phyloP scores from a whole-genome alignment of 2,329 filamentous ascomycete species.

The Anthostomella pinea region DNA sequence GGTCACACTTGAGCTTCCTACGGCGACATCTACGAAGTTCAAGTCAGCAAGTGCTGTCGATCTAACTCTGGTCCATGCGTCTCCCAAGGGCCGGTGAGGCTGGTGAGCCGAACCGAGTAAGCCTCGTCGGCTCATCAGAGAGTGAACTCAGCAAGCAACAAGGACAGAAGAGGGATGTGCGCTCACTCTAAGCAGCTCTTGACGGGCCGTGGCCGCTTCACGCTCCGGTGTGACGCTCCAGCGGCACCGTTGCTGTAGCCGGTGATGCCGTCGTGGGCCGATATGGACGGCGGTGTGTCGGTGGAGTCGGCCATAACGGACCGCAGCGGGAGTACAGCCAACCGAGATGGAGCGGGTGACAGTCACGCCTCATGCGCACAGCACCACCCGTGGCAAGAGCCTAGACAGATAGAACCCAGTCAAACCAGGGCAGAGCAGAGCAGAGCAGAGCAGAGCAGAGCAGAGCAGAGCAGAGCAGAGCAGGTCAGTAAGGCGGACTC shows the following conservation, averaged over 20 bases:
- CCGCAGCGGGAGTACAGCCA: slow-evolving; percentile 4
- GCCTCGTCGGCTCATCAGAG: too few relatives aligned
- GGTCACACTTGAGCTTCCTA: slow-evolving; percentile 58
- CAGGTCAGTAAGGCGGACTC: too few relatives aligned
- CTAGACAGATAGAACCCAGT: too few relatives aligned
- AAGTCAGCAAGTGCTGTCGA: slow-evolving; percentile 1
- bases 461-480: too few relatives aligned
- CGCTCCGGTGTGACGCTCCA: slow-evolving; percentile 14
- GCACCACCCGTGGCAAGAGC: too few relatives aligned
- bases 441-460: too few relatives aligned
- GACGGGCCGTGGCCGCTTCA: slow-evolving; percentile 29
- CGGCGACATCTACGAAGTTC: slow-evolving; percentile 38
- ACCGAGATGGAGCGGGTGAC: too few relatives aligned
- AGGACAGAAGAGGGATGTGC: neutral
- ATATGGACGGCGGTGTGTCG: slow-evolving; percentile 14
- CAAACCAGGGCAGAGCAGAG: too few relatives aligned
- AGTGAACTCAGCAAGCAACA: neutral
- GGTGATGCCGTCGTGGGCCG: slow-evolving; percentile 13
- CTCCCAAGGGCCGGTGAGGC: too few relatives aligned
- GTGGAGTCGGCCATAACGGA: slow-evolving; percentile 15
- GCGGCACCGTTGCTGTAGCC: slow-evolving; percentile 16
- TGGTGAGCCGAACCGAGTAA: too few relatives aligned
- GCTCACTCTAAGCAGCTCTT: slow-evolving; percentile 27
- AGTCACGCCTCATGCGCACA: too few relatives aligned
- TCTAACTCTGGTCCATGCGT: too few relatives aligned